phyloP scores from a whole-genome alignment of 345 rosid species.

The Leavenworthia alabamica region DNA sequence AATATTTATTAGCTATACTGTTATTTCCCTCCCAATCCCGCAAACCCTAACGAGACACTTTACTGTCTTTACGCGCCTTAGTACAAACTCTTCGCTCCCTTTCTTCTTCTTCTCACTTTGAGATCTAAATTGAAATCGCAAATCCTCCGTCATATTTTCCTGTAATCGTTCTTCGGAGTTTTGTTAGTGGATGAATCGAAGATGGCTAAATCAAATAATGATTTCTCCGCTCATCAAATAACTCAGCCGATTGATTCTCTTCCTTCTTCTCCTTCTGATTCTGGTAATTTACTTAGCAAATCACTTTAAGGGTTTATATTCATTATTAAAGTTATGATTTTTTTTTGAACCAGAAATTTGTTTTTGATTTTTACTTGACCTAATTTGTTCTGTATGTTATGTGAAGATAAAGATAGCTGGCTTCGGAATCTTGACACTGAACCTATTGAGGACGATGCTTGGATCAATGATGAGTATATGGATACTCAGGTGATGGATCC shows the following conservation, averaged over 20 bases:
- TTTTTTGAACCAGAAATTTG: not conserved
- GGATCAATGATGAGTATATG: slow-evolving; percentile 12
- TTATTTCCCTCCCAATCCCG: slow-evolving; percentile 17
- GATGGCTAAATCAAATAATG: slow-evolving; percentile 19
- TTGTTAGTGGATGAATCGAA: slow-evolving; percentile 16
- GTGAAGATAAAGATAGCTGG: slow-evolving; percentile 20
- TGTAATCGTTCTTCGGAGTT: not conserved
- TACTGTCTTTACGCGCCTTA: slow-evolving; percentile 24
- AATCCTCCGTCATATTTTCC: not conserved
- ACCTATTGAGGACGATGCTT: slow-evolving; percentile 25
- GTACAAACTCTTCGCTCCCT: not conserved
- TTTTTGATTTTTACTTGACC: not conserved
- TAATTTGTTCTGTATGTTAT: not conserved
- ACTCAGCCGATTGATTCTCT: slow-evolving; percentile 36
- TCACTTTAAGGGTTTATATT: not conserved
- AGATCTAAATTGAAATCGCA: not conserved
- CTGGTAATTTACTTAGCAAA: slow-evolving; percentile 18
- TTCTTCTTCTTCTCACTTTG: not conserved
- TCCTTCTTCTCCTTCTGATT: slow-evolving; percentile 22
- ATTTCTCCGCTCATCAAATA: slow-evolving; percentile 11
- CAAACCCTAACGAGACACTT: slow-evolving; percentile 28
- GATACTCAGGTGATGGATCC: slow-evolving; percentile 37
- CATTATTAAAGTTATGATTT: not conserved
- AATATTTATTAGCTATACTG: rapidly evolving
- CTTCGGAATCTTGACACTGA: not conserved